A percentile compares a stretch with the other conserved stretches of the same genome.
Conservation (phyloP, 495 filamentous ascomycete genomes). For the Hyaloscypha hepaticicola region DNA sequence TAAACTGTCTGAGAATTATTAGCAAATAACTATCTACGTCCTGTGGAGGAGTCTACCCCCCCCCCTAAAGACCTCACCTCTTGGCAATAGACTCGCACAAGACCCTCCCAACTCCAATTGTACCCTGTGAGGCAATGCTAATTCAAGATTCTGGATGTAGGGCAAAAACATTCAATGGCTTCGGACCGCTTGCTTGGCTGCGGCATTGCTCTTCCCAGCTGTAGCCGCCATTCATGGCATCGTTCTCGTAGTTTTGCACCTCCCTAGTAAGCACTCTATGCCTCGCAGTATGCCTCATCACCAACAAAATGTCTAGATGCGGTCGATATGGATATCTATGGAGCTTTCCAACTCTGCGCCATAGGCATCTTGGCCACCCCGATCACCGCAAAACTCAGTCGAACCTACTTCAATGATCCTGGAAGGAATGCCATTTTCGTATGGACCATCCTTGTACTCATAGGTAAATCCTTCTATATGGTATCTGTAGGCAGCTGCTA, state of each 20-base stretch:
- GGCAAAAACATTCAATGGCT: conserved; percentile 58
- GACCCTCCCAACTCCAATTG: no score
- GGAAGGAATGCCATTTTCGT: conserved; percentile 61
- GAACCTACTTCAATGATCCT: conserved; percentile 58
- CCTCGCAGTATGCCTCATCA: conserved; percentile 10
- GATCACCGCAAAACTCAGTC: conserved; percentile 52
- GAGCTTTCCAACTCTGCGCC: conserved; percentile 61
- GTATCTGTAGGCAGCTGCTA: conserved; percentile 13
- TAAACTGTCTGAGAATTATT: no score
- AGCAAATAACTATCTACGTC: no score
- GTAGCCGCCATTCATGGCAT: conserved; percentile 60
- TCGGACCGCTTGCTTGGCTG: conserved; percentile 56
- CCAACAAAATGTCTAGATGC: conserved; percentile 40
- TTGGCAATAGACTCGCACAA: no score
- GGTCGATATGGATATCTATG: conserved; percentile 64
- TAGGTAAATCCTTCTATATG: conserved; percentile 39
- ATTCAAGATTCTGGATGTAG: no score
- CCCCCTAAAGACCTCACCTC: no score
- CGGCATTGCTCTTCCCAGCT: conserved; percentile 58
- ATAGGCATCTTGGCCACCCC: conserved; percentile 61
- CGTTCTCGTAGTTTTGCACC: conserved; percentile 53
- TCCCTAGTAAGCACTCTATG: conserved; percentile 42
- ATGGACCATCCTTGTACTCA: conserved; percentile 57
- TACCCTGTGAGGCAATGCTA: no score
- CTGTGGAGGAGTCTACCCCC: no score